Base-by-base conservation (phyloP, 345 rosid genomes). In the Eucalyptus polyanthemos region DNA sequence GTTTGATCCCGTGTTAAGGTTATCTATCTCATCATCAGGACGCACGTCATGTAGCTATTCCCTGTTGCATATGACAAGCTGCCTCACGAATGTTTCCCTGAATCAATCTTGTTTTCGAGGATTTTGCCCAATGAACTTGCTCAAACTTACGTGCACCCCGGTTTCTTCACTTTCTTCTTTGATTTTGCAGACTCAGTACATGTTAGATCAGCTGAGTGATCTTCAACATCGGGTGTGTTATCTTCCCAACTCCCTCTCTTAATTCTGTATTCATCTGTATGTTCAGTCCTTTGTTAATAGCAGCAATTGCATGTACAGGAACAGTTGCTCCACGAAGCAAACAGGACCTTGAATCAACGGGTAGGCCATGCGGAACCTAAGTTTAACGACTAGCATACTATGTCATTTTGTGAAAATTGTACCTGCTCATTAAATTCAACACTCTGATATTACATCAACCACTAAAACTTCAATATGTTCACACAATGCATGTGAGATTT, bases 151-250 rank as follows among this genome's bases (percentile, higher is more conserved):
- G 8, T 40, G 85, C 85, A 76, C 14, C 27, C 15, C 15, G 16
- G 24, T 54, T 60, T 87, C 44, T 17, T 54, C 80, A 62, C n/a
- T 44, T 6, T 31, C 80, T 7, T 90, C 58, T 17, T 40, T 87
- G 19, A 8, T 90, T 88, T 53, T 88, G 87, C 95, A 97, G 99
- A 96, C 98, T 60, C 99, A 97, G 85, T 94, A 90, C 93, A 96
- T 97, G 99, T 94, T 97, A 88, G 99, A 97, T 93, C 98, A 96
- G 91, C 99, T 97, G 90, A 93, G 93, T 87, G 99, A 97, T 91
- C 96, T 97, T 54, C 99, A 97, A 89, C 94, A 94, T 37, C 96
- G 93, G 98, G 99, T 97, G 91, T 10, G 86, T 86, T 4, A 42
- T 40, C 69, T 15, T 51, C 5, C 29, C 88, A 47, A 51, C 45